phyloP scores from a whole-genome alignment of 768 basidiomycete genomes.

The Gloeopeniophorella convolvens region DNA sequence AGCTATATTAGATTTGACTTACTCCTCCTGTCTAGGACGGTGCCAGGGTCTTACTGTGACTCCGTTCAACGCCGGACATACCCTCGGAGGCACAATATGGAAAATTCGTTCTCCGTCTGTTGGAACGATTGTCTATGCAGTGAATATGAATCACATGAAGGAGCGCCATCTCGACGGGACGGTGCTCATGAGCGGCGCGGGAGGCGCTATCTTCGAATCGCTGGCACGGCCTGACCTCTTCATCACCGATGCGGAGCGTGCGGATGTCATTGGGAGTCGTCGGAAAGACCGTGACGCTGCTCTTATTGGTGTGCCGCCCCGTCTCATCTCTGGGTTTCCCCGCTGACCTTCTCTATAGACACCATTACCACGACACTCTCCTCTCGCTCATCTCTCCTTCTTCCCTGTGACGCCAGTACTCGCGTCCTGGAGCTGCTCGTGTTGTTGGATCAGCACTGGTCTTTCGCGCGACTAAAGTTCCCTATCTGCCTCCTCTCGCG shows the following conservation, averaged over 20 bases:
- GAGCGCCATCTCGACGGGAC: slow-evolving; percentile 96
- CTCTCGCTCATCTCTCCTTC: slow-evolving; percentile 72
- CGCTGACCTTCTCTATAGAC: slow-evolving; percentile 41
- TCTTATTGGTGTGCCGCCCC: slow-evolving; percentile 58
- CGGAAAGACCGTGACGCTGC: slow-evolving; percentile 87
- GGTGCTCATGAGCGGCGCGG: slow-evolving; percentile 66
- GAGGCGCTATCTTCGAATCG: slow-evolving; percentile 79
- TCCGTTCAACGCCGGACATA: slow-evolving; percentile 92
- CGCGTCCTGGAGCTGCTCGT: slow-evolving; percentile 95
- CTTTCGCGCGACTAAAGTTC: slow-evolving; percentile 72
- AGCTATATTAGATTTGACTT: neutral
- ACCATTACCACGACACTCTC: slow-evolving; percentile 82
- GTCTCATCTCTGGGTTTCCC: neutral
- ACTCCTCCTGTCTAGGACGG: slow-evolving; percentile 43
- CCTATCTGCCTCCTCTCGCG: slow-evolving; percentile 93
- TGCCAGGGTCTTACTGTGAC: slow-evolving; percentile 91
- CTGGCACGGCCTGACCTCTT: slow-evolving; percentile 86
- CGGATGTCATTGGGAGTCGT: slow-evolving; percentile 75
- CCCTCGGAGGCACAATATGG: slow-evolving; percentile 95
- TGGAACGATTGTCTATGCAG: slow-evolving; percentile 92
- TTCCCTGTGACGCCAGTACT: slow-evolving; percentile 92
- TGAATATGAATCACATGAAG: slow-evolving; percentile 92
- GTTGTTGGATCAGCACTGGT: slow-evolving; percentile 96
- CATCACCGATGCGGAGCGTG: slow-evolving; percentile 88
- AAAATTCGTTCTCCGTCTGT: slow-evolving; percentile 97